Evolutionary conservation across 2,329 filamentous ascomycete species (phyloP).

Genomic region (Waltergamsia citrina): DNA sequence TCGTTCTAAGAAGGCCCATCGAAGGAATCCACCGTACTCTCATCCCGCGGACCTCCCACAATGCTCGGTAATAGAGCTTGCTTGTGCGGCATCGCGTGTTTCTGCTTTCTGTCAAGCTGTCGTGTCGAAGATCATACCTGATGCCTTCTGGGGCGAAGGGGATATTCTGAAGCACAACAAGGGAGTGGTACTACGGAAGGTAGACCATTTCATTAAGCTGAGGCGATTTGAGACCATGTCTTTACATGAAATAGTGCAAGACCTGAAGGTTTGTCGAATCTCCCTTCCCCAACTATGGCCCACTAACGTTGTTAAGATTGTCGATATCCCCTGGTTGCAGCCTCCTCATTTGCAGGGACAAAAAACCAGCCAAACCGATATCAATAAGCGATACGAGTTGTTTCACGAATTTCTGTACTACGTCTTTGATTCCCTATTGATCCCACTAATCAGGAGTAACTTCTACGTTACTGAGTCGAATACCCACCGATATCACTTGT

Average conservation of each 20-base stretch:
- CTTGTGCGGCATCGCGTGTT: slow-evolving; percentile 58
- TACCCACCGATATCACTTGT: slow-evolving; percentile 67
- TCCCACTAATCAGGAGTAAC: slow-evolving; percentile 76
- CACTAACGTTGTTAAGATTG: slow-evolving; percentile 38
- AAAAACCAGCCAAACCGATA: slow-evolving; percentile 63
- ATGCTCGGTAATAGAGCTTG: slow-evolving; percentile 52
- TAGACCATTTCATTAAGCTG: slow-evolving; percentile 71
- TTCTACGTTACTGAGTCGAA: slow-evolving; percentile 95
- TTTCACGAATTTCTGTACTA: slow-evolving; percentile 86
- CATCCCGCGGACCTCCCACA: slow-evolving; percentile 6
- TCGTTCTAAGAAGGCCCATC: slow-evolving; percentile 5
- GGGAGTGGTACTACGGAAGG: slow-evolving; percentile 47
- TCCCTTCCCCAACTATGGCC: slow-evolving; percentile 2
- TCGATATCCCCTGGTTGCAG: slow-evolving; percentile 63
- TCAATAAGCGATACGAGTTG: slow-evolving; percentile 66
- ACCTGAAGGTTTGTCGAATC: slow-evolving; percentile 52
- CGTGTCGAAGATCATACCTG: slow-evolving; percentile 62
- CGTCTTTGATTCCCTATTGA: slow-evolving; percentile 81
- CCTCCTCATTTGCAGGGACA: slow-evolving; percentile 33
- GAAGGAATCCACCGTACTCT: slow-evolving; percentile 4
- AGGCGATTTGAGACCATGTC: slow-evolving; percentile 74
- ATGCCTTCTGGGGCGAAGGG: slow-evolving; percentile 61
- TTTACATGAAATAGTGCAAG: slow-evolving; percentile 68
- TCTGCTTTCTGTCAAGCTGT: slow-evolving; percentile 82
- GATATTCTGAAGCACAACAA: slow-evolving; percentile 49